Evolutionary conservation across 345 rosid species (phyloP), one percentile per base, ranked within the genome.

Genomic region (Salix suchowensis): DNA sequence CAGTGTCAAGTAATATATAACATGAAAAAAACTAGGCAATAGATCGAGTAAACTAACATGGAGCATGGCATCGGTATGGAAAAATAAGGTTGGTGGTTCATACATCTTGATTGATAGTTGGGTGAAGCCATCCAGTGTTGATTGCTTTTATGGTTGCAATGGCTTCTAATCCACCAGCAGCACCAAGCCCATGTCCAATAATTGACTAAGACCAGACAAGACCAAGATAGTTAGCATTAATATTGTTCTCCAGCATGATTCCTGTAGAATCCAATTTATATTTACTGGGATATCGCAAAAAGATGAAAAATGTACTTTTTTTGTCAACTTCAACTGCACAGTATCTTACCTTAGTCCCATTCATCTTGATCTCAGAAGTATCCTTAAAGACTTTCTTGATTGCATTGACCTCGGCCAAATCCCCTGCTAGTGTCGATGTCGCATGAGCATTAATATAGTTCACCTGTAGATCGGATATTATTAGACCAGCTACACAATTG

Each of bases 91-190:
- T 37, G 40, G 15, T 7, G 72, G 66, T 65, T 50, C 64, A 23
- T 89, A 88, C 95, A 80, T 89, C 88, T 85, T 91, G 95, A 82
- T 90, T 90, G 70, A 89, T 80, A 24, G 92, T 89, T 24, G 93
- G 91, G 60, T 88, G 96, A 60, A 91, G 36, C 92, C 92, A 91
- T 48, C 95, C 90, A 12, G 95, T 85, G 50, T 73, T 86, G 82
- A 91, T 91, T 78, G 96, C 92, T 77, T 88, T 87, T 48, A 91
- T 83, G 61, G 92, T 89, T 74, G 88, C 90, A 60, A 89, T 82
- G 58, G 95, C 91, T 83, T 91, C 93, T 73, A 88, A 82, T 58
- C 89, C 96, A 24, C 90, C 96, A 23, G 91, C 87, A 64, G 96
- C 91, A 39, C 90, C 93, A 39, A 91, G 89, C 11, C 89, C 92